Evolutionary conservation across 2,329 filamentous ascomycete genomes (phyloP).

Genomic region (Fusarium coicis): DNA sequence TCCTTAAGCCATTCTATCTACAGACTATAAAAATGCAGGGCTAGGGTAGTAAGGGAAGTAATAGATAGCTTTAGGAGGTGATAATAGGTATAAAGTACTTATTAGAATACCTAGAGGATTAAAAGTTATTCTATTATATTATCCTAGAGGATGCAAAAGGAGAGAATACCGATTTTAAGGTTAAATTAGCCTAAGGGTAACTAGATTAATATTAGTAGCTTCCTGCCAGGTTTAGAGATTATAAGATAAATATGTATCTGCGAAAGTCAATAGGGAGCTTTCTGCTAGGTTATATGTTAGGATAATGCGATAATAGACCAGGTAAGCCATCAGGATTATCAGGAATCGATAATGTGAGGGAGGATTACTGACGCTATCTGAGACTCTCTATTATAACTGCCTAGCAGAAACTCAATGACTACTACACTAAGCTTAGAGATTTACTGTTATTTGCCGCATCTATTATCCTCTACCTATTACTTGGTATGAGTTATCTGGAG

Average conservation of each 20-base stretch:
- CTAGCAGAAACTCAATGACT: conserved; percentile 6
- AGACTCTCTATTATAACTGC: neutral
- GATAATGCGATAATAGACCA: neutral
- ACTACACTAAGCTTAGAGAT: neutral
- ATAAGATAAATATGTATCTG: neutral
- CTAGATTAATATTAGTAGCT: neutral
- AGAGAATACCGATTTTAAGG: neutral
- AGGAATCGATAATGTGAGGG: too few relatives aligned
- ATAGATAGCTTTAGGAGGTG: neutral
- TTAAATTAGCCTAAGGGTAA: neutral
- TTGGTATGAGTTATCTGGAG: neutral
- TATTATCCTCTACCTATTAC: neutral
- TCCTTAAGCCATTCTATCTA: neutral
- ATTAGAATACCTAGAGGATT: neutral
- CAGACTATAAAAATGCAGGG: neutral
- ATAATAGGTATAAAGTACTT: neutral
- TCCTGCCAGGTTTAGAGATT: neutral
- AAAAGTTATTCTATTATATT: neutral
- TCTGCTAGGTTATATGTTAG: neutral
- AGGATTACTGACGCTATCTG: neutral
- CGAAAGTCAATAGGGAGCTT: neutral
- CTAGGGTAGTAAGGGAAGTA: neutral
- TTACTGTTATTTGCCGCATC: neutral
- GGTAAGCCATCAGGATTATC: neutral
- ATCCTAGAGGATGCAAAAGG: neutral